phyloP scores from a whole-genome alignment of 805 yeast species.

The Isabelozyma heimii region DNA sequence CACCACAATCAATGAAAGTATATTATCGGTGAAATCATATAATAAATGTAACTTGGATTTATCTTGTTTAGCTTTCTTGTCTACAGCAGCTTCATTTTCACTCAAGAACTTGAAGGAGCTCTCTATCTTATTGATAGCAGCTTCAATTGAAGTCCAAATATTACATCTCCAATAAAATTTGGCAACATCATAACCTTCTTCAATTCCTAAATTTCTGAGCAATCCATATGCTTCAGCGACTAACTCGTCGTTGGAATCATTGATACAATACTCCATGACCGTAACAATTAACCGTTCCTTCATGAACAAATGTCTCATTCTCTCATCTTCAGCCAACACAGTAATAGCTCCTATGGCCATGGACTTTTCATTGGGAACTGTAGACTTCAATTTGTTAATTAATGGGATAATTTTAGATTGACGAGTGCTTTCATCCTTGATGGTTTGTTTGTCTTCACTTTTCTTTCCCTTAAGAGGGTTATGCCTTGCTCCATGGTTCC shows the following conservation, averaged over 20 bases:
- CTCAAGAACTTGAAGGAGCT: slow-evolving; percentile 45
- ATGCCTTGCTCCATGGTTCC: slow-evolving; percentile 30
- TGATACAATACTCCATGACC: slow-evolving; percentile 60
- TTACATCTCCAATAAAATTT: slow-evolving; percentile 74
- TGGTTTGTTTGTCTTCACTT: slow-evolving; percentile 13
- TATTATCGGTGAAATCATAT: slow-evolving; percentile 69
- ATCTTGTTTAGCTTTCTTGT: slow-evolving; percentile 22
- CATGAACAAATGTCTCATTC: slow-evolving; percentile 59
- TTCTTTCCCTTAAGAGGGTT: slow-evolving; percentile 30
- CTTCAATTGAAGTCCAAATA: slow-evolving; percentile 62
- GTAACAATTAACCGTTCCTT: slow-evolving; percentile 70
- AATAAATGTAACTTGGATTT: slow-evolving; percentile 48
- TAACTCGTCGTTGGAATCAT: slow-evolving; percentile 68
- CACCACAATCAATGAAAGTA: slow-evolving; percentile 65
- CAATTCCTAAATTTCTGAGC: slow-evolving; percentile 73
- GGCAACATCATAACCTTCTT: slow-evolving; percentile 84
- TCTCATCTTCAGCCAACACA: slow-evolving; percentile 66
- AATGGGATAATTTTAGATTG: slow-evolving; percentile 65
- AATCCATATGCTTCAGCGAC: slow-evolving; percentile 80
- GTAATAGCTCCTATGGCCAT: slow-evolving; percentile 75
- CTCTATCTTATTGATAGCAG: slow-evolving; percentile 49
- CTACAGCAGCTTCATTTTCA: slow-evolving; percentile 13
- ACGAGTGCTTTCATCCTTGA: slow-evolving; percentile 47
- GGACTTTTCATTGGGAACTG: slow-evolving; percentile 67
- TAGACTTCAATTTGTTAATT: slow-evolving; percentile 59